phyloP scores from a whole-genome alignment of 2,329 filamentous ascomycete species.

The Lasiodiplodia sp. region DNA sequence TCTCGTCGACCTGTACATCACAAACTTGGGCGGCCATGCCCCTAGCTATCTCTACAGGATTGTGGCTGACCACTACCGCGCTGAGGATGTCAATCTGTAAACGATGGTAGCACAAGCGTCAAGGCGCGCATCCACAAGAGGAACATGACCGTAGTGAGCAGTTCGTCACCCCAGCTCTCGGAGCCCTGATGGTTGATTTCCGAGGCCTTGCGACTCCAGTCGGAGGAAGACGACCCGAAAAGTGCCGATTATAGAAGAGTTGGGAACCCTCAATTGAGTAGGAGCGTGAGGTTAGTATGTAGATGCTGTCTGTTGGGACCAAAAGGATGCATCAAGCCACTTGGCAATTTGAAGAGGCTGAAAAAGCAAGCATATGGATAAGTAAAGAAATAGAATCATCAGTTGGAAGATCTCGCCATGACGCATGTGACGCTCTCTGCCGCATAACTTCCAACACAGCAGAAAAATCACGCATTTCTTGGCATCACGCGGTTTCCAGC shows the following conservation, averaged over 20 bases:
- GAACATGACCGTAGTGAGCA: background rate
- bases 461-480: constrained; percentile 2
- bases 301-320: background rate
- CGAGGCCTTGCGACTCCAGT: background rate
- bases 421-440: background rate
- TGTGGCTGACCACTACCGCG: constrained; percentile 73
- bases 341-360: background rate
- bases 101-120: background rate
- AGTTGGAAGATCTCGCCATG: background rate
- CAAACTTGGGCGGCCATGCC: constrained; percentile 78
- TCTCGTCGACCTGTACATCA: constrained; percentile 81
- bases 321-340: background rate
- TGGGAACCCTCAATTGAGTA: background rate
- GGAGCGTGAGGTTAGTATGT: background rate
- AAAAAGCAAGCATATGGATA: background rate
- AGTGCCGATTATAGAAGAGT: background rate
- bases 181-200: background rate
- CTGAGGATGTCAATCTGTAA: constrained; percentile 12
- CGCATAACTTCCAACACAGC: background rate
- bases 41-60: constrained; percentile 76
- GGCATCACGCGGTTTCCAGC: background rate
- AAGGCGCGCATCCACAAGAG: background rate
- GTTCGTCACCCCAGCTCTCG: background rate
- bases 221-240: constrained; percentile 5
- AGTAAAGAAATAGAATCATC: background rate